Evolutionary conservation across 495 filamentous ascomycete species (phyloP), one percentile per base, ranked within the genome.

Genomic region (Diplogelasinospora grovesii): DNA sequence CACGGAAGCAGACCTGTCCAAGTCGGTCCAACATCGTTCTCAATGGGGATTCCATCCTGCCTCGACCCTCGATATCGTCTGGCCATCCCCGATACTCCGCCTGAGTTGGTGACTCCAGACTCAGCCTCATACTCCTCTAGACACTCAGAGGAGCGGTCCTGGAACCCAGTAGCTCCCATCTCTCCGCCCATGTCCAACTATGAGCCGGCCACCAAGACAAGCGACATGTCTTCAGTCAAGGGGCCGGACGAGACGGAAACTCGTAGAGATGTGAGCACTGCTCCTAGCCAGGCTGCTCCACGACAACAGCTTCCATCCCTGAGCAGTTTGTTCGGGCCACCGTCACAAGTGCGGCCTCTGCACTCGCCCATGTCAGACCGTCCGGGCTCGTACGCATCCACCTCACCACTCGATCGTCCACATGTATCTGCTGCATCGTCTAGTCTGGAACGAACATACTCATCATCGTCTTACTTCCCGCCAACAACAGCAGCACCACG

Each of bases 121-220:
- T 63, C 64, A 15, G 50, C 61, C 27, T 53, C 57, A 31, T 64
- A 52, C 42, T 57, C 57, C 15, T 56, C 54, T 15, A 56, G 53
- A 51, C 56, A 57, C 31, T 57, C 60, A 16, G 66, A 64, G 47
- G 65, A 68, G 48, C 54, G 54, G 53, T 48, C 54, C 22, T 67
- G 59, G 54, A 59, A 59, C 32, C 50, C 39, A 43, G 43, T 44
- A 26, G 53, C 54, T 53, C 60, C 60, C 46, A 47, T 53, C 30
- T 70, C 69, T 29, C 68, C 68, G 50, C 68, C 69, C 36, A 73
- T 71, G 68, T 73, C 69, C 56, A 63, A 63, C 60, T 66, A 73
- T 73, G 69, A 70, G 39, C 60, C 62, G 36, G 52, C 49, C 46
- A 57, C 54, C 36, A 64, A 53, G 59, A 35, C 60, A 50, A 52